Conservation (phyloP, 2,329 filamentous ascomycete species). For the Aureobasidium namibiae region DNA sequence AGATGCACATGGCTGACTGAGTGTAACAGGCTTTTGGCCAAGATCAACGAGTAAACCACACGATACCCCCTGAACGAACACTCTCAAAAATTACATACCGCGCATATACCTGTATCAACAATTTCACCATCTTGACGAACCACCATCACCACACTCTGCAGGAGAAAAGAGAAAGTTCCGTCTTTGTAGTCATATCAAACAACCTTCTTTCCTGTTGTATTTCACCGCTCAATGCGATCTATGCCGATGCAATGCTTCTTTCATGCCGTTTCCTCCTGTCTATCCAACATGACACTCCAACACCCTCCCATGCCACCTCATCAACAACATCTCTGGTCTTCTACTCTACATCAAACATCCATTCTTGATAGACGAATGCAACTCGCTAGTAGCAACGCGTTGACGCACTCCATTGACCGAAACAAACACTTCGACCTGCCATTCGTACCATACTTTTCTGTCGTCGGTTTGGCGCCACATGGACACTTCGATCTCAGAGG, state of each 20-base stretch:
- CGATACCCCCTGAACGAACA: neutral
- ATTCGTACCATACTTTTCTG: constrained; percentile 96
- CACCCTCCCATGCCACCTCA: neutral
- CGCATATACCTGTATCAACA: constrained; percentile 5
- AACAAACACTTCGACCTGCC: constrained; percentile 79
- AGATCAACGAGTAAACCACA: constrained; percentile 81
- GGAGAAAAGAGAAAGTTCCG: neutral
- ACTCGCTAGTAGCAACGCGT: constrained; percentile 57
- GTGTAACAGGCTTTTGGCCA: constrained; percentile 75
- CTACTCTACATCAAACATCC: constrained; percentile 57
- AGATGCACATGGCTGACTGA: constrained; percentile 16
- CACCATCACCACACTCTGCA: neutral
- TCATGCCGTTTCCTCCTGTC: too few relatives aligned
- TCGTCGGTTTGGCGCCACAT: constrained; percentile 98
- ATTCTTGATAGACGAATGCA: constrained; percentile 61
- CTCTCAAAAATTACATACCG: neutral
- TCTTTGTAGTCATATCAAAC: constrained; percentile 3
- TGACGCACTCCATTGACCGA: constrained; percentile 55
- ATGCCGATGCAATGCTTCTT: too few relatives aligned
- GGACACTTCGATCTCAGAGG: constrained; percentile 76
- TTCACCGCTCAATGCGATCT: neutral
- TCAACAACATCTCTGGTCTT: neutral
- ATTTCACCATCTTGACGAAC: neutral
- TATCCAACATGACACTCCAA: neutral
- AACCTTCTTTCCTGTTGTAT: constrained; percentile 2